A percentile compares a stretch with the other conserved stretches of the same genome.
Conservation (phyloP, 2,329 filamentous ascomycete species). For the Claviceps sp. region DNA sequence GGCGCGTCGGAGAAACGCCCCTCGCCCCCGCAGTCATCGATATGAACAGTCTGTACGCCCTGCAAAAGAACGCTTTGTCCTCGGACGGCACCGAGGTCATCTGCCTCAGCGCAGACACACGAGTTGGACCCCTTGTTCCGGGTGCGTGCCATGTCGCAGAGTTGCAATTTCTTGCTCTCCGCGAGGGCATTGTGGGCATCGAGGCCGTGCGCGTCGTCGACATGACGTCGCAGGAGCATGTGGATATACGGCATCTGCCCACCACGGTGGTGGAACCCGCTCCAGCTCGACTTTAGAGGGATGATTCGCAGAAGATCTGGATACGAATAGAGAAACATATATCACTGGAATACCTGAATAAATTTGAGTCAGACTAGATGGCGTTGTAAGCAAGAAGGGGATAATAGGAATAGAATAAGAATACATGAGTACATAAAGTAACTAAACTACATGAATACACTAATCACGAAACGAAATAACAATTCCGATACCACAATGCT, state of each 20-base stretch:
- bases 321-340: background rate
- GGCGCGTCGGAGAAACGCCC: constrained; percentile 23
- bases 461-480: no score
- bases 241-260: constrained; percentile 64
- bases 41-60: constrained; percentile 56
- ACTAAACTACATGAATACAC: no score
- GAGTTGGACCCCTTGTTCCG: constrained; percentile 59
- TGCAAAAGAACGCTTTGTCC: constrained; percentile 51
- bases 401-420: no score
- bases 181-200: constrained; percentile 52
- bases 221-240: constrained; percentile 59
- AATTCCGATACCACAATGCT: no score
- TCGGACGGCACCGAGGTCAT: constrained; percentile 51
- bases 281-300: background rate
- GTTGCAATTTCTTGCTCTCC: constrained; percentile 56
- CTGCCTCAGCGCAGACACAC: constrained; percentile 62
- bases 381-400: no score
- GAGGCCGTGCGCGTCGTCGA: constrained; percentile 65
- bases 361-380: background rate
- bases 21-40: constrained; percentile 57
- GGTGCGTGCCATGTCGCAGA: constrained; percentile 62
- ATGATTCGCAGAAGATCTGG: no score
- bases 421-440: no score
- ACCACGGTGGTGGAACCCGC: constrained; percentile 43
- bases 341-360: background rate